These are phyloP conservation scores for Suillus subluteus DNA, from an alignment of 768 basidiomycete species.

Conservation along the genomic window DNA sequence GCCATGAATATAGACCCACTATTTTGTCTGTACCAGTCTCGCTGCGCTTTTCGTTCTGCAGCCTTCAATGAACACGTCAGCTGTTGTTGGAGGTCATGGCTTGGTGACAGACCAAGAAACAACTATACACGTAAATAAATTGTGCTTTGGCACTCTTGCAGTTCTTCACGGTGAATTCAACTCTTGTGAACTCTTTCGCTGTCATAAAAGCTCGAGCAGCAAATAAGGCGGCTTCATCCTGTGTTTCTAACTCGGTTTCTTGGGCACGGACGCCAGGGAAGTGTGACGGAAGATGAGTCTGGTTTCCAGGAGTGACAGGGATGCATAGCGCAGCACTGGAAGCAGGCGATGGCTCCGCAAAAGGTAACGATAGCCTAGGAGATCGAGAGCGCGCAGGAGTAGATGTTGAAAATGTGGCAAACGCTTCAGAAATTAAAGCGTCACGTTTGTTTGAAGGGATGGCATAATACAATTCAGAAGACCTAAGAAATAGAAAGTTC, in stretches of 20 bases:
- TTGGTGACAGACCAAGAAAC: conserved; percentile 72
- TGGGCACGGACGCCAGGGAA: conserved; percentile 32
- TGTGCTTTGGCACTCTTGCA: conserved; percentile 73
- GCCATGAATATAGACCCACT: conserved; percentile 46
- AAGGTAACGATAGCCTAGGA: conserved; percentile 42
- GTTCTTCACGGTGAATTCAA: conserved; percentile 61
- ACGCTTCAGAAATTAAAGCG: conserved; percentile 26
- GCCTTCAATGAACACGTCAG: conserved; percentile 49
- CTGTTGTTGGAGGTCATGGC: conserved; percentile 10
- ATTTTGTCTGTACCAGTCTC: conserved; percentile 84
- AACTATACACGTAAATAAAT: conserved; percentile 81
- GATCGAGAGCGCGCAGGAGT: conserved; percentile 56
- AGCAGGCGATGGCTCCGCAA: conserved; percentile 29
- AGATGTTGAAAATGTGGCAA: conserved; percentile 56
- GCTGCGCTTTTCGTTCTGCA: conserved; percentile 79
- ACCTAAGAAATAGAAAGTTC: conserved; percentile 49
- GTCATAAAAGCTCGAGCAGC: conserved; percentile 78
- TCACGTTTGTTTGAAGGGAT: conserved; percentile 53
- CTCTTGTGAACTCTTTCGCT: conserved; percentile 77
- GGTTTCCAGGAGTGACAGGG: conserved; percentile 29
- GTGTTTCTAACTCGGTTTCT: conserved; percentile 52
- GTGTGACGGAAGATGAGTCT: conserved; percentile 15
- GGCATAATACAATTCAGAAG: conserved; percentile 73
- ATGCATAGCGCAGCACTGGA: conserved; percentile 37
- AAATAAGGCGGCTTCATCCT: conserved; percentile 74